Conservation (phyloP, 345 rosid species). For the Eucalyptus camaldulensis region DNA sequence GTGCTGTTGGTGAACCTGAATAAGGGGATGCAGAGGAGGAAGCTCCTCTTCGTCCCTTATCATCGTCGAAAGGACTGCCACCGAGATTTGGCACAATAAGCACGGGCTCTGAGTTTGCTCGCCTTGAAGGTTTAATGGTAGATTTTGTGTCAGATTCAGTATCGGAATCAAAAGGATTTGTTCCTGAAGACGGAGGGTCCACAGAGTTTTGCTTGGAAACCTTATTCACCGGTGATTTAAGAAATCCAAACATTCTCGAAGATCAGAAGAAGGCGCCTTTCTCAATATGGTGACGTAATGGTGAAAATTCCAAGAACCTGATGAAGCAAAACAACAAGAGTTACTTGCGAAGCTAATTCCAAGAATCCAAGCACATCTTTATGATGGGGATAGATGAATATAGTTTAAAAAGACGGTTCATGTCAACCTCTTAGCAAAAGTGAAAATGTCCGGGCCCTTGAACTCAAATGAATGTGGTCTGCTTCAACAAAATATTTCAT, state of each 20-base stretch:
- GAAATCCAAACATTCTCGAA: not conserved
- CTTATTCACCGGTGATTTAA: not conserved
- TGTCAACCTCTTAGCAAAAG: not conserved
- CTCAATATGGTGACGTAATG: not conserved
- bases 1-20: not conserved
- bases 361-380: not conserved
- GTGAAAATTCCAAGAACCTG: not conserved
- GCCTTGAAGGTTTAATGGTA: conserved; percentile 30
- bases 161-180: not conserved
- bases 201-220: not conserved
- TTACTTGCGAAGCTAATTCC: not conserved
- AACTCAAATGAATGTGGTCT: not conserved
- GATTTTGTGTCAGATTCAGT: not conserved
- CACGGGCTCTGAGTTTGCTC: conserved; percentile 59
- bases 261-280: not conserved
- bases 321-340: not conserved
- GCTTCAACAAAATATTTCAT: not conserved
- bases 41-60: not conserved
- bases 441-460: not conserved
- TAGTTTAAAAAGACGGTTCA: not conserved
- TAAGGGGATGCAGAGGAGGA: conserved; percentile 6
- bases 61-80: not conserved
- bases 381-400: not conserved
- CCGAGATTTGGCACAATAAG: conserved; percentile 8
- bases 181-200: not conserved